Evolutionary conservation across 345 rosid species (phyloP).

Genomic region (Erysimum cheiranthoides): DNA sequence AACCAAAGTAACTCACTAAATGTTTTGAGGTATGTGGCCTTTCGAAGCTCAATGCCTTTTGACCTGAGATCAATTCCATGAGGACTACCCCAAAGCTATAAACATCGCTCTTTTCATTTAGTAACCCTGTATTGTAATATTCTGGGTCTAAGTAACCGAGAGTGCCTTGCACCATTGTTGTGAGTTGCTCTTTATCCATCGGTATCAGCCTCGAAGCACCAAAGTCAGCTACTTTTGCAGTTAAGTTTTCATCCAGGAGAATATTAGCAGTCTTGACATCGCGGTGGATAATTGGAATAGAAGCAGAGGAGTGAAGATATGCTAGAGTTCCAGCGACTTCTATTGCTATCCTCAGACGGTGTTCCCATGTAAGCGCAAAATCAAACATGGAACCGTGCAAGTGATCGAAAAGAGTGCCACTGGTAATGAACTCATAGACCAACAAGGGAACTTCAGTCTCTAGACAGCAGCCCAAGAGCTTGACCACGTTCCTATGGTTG

Average conservation of each 20-base stretch:
- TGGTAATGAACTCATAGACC: conserved; percentile 44
- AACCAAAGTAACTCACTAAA: conserved; percentile 43
- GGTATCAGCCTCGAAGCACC: conserved; percentile 59
- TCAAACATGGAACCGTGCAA: conserved; percentile 31
- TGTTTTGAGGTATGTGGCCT: conserved; percentile 37
- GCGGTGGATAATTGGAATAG: conserved; percentile 51
- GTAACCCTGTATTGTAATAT: conserved; percentile 39
- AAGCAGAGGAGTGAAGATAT: conserved; percentile 54
- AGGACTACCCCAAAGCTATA: conserved; percentile 61
- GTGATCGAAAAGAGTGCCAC: conserved; percentile 44
- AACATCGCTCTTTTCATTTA: conserved; percentile 56
- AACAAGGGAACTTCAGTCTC: conserved; percentile 47
- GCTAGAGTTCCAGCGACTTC: conserved; percentile 52
- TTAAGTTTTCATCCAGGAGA: conserved; percentile 49
- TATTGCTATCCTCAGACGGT: conserved; percentile 47
- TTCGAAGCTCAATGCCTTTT: conserved; percentile 43
- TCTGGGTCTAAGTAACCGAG: conserved; percentile 56
- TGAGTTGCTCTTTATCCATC: conserved; percentile 41
- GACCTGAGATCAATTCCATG: conserved; percentile 45
- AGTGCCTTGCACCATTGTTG: conserved; percentile 60
- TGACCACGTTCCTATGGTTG: conserved; percentile 55
- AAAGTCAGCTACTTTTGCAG: conserved; percentile 58
- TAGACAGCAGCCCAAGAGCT: conserved; percentile 41
- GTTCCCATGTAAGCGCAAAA: conserved; percentile 44
- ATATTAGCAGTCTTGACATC: conserved; percentile 59